Evolutionary conservation across 2,329 filamentous ascomycete genomes (phyloP), one percentile per base, ranked within the genome.

Genomic region (Chaetomiaceae sp.): DNA sequence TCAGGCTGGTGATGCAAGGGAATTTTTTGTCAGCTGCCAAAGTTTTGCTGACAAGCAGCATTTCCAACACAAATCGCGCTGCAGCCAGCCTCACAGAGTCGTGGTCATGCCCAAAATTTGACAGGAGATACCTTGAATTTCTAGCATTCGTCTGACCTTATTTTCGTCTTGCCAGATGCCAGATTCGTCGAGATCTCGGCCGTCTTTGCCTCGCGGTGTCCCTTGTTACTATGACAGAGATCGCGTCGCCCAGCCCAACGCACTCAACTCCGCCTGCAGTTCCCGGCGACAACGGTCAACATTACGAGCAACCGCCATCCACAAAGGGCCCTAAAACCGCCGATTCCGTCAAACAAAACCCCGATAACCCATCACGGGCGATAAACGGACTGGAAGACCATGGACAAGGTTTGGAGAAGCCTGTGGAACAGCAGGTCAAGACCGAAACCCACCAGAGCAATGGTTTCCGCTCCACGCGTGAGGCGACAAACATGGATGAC

Each of bases 151-250:
- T 69, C 75, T 76, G 81, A 85, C 75, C 66, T 72, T 71, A 68
- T 71, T 81, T 80, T 79, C 67, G 69, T 65, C 68, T 55, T 68
- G 64, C 70, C 80, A 79, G 75, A 84, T 85, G 81, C 76, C 69
- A 72, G 67, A 72, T 73, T 74, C 75, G 73, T 72, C 68, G 76
- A 78, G 75, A 72, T 75, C 71, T 73, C 76, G 75, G 74, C 72
- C 72, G 72, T 67, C 67, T 68, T 65, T 66, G 69, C 70, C 70
- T 69, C 69, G 68, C 67, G 62, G 63, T 62, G 62, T 61, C 69
- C 65, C 58, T 69, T 63, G 68, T 66, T 73, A 79, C 72, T 75
- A 82, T 82, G 80, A 78, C 75, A 71, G 74, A 75, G 73, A 79
- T 71, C 78, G 79, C 78, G 78, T 81, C 77, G 71, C 71, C 74